Evolutionary conservation across 305 asterid genomes (phyloP).

Genomic region (Fraxinus angustifolia): DNA sequence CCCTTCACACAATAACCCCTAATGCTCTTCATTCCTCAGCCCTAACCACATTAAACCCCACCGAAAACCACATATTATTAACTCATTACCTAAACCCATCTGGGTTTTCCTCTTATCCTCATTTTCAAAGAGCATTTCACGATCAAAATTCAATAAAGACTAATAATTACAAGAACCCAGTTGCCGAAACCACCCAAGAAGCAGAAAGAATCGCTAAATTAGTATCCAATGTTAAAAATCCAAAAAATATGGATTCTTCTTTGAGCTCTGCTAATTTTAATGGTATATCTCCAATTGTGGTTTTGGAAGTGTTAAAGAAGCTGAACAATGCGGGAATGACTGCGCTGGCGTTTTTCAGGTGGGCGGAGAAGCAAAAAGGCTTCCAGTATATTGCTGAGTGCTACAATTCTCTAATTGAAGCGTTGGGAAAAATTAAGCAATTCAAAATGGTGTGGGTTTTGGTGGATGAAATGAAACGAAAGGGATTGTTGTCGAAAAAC

Average conservation of each 20-base stretch:
- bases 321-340: constrained; percentile 62
- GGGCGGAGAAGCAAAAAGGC: constrained; percentile 59
- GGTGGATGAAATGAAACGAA: constrained; percentile 60
- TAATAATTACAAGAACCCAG: constrained; percentile 24
- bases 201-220: constrained; percentile 52
- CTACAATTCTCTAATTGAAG: constrained; percentile 68
- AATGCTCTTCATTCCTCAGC: background rate
- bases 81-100: background rate
- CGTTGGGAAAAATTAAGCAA: constrained; percentile 77
- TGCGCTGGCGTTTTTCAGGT: constrained; percentile 69
- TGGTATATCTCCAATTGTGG: constrained; percentile 44
- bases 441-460: constrained; percentile 69
- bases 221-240: constrained; percentile 27
- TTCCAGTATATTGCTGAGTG: constrained; percentile 41
- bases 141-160: constrained; percentile 18
- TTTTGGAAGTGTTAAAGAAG: constrained; percentile 56
- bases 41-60: constrained; percentile 9
- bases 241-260: constrained; percentile 38
- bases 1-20: background rate
- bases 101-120: constrained; percentile 1
- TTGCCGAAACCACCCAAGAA: constrained; percentile 33
- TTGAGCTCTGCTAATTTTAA: constrained; percentile 29
- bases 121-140: constrained; percentile 16
- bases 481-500: constrained; percentile 44
- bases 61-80: background rate